Conservation (phyloP, 2,329 filamentous ascomycete species). For the Diaporthe eres region DNA sequence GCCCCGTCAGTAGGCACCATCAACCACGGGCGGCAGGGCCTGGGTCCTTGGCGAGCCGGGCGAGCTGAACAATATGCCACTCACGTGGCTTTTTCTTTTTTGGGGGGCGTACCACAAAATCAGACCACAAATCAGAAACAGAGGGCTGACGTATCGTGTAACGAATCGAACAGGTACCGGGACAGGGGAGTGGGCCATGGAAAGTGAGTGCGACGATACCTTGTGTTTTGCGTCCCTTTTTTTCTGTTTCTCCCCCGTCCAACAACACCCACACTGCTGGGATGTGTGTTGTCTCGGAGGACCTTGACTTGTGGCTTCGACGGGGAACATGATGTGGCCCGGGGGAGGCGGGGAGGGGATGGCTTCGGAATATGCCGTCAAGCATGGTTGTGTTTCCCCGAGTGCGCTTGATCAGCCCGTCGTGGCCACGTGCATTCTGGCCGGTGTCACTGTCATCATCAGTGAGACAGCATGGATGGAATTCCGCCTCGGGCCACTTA, state of each 20-base stretch:
- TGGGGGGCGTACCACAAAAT: not conserved
- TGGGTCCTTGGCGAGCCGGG: slow-evolving; percentile 30
- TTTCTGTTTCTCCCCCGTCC: slow-evolving; percentile 42
- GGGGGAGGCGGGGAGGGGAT: not conserved
- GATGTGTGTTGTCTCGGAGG: slow-evolving; percentile 23
- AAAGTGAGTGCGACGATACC: slow-evolving; percentile 56
- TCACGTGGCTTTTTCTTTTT: slow-evolving; percentile 30
- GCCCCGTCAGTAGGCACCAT: not conserved
- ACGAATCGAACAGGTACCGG: slow-evolving; percentile 58
- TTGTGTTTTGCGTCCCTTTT: slow-evolving; percentile 31
- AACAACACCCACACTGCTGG: not conserved
- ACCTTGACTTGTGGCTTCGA: not conserved
- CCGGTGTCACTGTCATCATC: slow-evolving; percentile 2
- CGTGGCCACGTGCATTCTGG: slow-evolving; percentile 5
- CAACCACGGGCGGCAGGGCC: not conserved
- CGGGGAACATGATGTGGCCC: not conserved
- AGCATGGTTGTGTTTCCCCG: slow-evolving; percentile 10
- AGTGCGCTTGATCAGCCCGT: not conserved
- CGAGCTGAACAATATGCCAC: slow-evolving; percentile 28
- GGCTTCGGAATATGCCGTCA: not conserved
- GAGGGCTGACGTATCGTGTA: slow-evolving; percentile 41
- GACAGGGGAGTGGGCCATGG: slow-evolving; percentile 65
- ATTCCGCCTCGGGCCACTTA: not conserved
- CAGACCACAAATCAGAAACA: not conserved
- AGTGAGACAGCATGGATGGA: slow-evolving; percentile 5